phyloP scores from a whole-genome alignment of 2,329 filamentous ascomycete species.

The Microcyclosporella mali region DNA sequence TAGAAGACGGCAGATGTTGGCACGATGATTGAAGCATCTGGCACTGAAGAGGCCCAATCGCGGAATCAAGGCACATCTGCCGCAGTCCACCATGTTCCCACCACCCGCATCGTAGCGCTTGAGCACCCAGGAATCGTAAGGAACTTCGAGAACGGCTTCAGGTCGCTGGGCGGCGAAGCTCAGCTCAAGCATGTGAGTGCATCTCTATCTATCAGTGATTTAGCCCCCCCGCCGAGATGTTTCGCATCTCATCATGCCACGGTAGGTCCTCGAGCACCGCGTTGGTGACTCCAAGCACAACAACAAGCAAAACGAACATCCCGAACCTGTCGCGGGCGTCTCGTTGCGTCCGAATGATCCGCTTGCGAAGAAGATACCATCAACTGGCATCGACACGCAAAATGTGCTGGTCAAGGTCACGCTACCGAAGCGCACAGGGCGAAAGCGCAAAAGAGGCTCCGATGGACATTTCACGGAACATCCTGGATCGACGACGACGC shows the following conservation, averaged over 20 bases:
- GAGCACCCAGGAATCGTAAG: slow-evolving; percentile 63
- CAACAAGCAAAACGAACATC: slow-evolving; percentile 16
- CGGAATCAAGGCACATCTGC: neutral
- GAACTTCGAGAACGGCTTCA: slow-evolving; percentile 58
- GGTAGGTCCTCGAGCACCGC: slow-evolving; percentile 28
- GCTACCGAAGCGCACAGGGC: slow-evolving; percentile 77
- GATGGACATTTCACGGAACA: slow-evolving; percentile 46
- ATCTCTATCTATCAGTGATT: neutral
- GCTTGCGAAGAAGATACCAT: slow-evolving; percentile 69
- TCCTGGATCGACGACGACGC: slow-evolving; percentile 2
- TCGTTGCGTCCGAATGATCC: slow-evolving; percentile 75
- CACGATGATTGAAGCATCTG: too few species aligned
- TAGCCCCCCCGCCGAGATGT: neutral
- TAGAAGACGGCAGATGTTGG: too few species aligned
- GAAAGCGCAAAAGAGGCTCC: slow-evolving; percentile 76
- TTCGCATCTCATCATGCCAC: slow-evolving; percentile 12
- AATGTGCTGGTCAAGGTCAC: slow-evolving; percentile 83
- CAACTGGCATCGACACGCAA: slow-evolving; percentile 67
- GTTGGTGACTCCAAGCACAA: slow-evolving; percentile 28
- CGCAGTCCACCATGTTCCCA: slow-evolving; percentile 44
- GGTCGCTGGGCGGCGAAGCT: slow-evolving; percentile 53
- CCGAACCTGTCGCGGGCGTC: slow-evolving; percentile 54
- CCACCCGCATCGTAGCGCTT: slow-evolving; percentile 51
- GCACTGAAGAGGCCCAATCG: neutral
- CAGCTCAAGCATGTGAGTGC: slow-evolving; percentile 48